Percentiles rank a stretch among this genome's conserved stretches.
Conservation (phyloP, 192 early-diverging fungal genomes). For the Coemansia sp. region DNA sequence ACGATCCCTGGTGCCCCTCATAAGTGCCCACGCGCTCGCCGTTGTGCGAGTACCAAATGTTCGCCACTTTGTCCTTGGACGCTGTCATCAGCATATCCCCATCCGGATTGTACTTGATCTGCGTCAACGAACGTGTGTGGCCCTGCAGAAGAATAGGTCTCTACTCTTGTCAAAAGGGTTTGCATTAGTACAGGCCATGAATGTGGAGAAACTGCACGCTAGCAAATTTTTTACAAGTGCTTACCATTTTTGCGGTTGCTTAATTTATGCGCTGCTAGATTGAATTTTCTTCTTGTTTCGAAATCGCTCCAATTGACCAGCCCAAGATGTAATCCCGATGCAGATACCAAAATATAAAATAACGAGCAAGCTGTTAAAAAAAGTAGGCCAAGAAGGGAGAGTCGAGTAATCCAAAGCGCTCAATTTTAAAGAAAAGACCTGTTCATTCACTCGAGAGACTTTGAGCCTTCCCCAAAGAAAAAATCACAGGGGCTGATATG, state of each 20-base stretch:
- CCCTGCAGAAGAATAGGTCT: constrained; percentile 94
- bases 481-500: not conserved
- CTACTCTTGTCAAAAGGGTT: not conserved
- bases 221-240: not conserved
- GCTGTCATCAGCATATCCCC: constrained; percentile 96
- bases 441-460: not conserved
- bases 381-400: not conserved
- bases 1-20: constrained; percentile 87
- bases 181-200: too few relatives aligned
- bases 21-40: constrained; percentile 95
- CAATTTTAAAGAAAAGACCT: not conserved
- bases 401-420: not conserved
- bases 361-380: constrained; percentile 1
- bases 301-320: not conserved
- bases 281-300: not conserved
- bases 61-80: constrained; percentile 91
- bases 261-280: not conserved
- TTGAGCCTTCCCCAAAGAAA: not conserved
- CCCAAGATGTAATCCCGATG: constrained; percentile 1
- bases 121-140: constrained; percentile 94
- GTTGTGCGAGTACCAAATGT: constrained; percentile 96
- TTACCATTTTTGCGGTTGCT: constrained; percentile 3
- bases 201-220: too few relatives aligned
- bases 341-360: not conserved
- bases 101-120: constrained; percentile 97